Conservation (phyloP, 306 rosid genomes). For the Dryas alaskensis region DNA sequence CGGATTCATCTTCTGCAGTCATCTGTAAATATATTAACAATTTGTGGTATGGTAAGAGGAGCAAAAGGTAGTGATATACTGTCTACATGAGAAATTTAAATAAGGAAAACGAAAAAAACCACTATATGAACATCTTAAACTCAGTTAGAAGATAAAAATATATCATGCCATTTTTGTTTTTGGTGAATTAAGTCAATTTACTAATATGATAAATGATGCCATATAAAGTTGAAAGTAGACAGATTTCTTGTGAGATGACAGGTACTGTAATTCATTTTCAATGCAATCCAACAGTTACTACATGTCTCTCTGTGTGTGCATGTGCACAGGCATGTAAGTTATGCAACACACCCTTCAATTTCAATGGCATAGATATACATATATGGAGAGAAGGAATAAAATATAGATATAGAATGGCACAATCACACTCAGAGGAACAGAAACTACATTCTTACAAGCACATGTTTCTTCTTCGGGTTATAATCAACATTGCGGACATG, state of each 20-base stretch:
- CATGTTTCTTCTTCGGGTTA: slow-evolving; percentile 61
- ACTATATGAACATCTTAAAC: neutral
- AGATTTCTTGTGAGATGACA: neutral
- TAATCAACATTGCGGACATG: slow-evolving; percentile 78
- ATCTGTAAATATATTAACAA: slow-evolving; percentile 46
- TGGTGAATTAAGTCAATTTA: neutral
- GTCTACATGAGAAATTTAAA: neutral
- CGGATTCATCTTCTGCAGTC: slow-evolving; percentile 86
- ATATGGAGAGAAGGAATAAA: neutral
- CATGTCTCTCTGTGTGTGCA: neutral
- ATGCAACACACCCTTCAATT: neutral
- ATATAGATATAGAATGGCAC: slow-evolving; percentile 5
- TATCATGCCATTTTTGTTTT: neutral
- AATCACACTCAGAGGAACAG: slow-evolving; percentile 10
- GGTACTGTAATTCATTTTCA: neutral
- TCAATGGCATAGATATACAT: neutral
- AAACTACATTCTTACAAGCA: slow-evolving; percentile 64
- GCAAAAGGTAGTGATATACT: neutral
- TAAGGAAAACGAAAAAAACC: neutral
- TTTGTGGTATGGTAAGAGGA: neutral
- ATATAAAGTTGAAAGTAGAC: neutral
- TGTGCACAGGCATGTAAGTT: neutral
- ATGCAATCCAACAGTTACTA: neutral
- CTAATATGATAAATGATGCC: neutral
- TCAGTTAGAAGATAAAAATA: neutral